Conservation (phyloP, 495 filamentous ascomycete species). For the Lophium mytilinum region DNA sequence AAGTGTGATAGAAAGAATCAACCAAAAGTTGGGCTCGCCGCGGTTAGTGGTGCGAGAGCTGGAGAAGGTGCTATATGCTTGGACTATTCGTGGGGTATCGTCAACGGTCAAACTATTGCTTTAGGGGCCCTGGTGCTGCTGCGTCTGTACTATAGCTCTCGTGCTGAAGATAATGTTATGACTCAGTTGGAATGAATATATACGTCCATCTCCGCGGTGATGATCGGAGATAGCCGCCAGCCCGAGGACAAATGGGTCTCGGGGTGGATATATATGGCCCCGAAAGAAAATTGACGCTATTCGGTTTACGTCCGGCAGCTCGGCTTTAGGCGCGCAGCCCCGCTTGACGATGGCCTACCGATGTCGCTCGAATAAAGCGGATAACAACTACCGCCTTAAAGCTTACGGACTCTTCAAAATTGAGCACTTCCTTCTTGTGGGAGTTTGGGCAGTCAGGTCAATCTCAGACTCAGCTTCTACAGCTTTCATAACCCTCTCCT, state of each 20-base stretch:
- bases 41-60: background rate
- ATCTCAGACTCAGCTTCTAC: background rate
- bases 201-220: too few relatives aligned
- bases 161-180: conserved; percentile 11
- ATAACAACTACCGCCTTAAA: background rate
- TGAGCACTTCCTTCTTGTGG: background rate
- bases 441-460: background rate
- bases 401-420: background rate
- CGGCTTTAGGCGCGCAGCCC: background rate
- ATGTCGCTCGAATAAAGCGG: background rate
- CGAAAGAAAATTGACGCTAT: background rate
- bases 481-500: background rate
- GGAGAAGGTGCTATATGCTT: conserved; percentile 2
- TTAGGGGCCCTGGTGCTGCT: conserved; percentile 9
- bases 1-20: background rate
- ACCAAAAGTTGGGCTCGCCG: background rate
- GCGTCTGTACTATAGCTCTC: conserved; percentile 22
- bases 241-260: background rate
- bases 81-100: conserved; percentile 10
- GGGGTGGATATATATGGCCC: background rate
- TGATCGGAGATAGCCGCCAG: background rate
- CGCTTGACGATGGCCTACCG: background rate
- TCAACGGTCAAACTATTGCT: background rate
- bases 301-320: conserved; percentile 1
- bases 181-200: too few relatives aligned